Percentiles rank a stretch among this genome's conserved stretches.
Conservation (phyloP, 768 basidiomycete genomes). For the Pulveroboletus sp. region DNA sequence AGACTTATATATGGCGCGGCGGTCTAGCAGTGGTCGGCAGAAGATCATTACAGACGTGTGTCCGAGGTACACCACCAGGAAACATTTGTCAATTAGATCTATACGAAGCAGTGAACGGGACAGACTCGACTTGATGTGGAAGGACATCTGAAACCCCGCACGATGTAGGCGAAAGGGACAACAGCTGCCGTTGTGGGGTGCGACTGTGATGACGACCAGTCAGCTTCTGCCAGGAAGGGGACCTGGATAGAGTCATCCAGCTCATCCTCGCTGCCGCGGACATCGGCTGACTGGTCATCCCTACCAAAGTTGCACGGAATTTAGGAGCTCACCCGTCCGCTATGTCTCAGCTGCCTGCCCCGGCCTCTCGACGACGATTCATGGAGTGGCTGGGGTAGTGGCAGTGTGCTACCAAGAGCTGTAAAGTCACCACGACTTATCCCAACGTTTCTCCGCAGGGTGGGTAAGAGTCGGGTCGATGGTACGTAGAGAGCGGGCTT, state of each 20-base stretch:
- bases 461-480: too few species aligned
- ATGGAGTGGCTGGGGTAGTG: neutral
- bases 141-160: neutral
- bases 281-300: neutral
- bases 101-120: neutral
- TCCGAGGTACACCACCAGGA: neutral
- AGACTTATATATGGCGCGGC: constrained; percentile 7
- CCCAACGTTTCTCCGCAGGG: too few species aligned
- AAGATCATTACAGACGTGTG: neutral
- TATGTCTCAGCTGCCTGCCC: neutral
- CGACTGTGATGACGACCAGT: neutral
- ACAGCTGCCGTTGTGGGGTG: neutral
- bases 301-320: neutral
- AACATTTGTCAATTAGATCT: neutral
- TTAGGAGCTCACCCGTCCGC: neutral
- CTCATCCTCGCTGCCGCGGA: neutral
- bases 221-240: neutral
- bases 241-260: neutral
- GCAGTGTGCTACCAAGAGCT: neutral
- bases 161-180: neutral
- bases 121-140: neutral
- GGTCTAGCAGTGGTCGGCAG: constrained; percentile 13
- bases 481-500: too few species aligned
- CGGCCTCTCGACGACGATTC: neutral
- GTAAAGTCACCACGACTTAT: too few species aligned